A percentile compares a stretch with the other conserved stretches of the same genome.
Conservation (phyloP, 192 early-diverging fungal genomes). For the Pilobolus umbonatus region DNA sequence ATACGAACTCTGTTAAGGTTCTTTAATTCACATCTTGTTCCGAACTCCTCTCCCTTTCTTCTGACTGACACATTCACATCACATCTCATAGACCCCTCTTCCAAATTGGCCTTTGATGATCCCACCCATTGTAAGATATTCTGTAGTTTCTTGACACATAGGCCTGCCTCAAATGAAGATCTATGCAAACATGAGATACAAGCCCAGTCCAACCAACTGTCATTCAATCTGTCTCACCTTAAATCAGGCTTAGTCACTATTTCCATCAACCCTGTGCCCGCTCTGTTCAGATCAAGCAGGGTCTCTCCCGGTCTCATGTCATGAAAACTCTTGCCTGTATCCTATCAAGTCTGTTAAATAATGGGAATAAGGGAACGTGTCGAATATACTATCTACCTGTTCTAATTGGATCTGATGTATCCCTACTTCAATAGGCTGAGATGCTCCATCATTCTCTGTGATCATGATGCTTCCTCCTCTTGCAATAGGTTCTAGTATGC, state of each 20-base stretch:
- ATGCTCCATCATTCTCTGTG: slow-evolving; percentile 53
- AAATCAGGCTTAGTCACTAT: slow-evolving; percentile 90
- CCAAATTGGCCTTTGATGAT: slow-evolving; percentile 77
- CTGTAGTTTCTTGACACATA: slow-evolving; percentile 77
- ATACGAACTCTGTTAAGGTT: slow-evolving; percentile 75
- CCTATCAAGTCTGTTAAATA: no score
- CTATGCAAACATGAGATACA: slow-evolving; percentile 18
- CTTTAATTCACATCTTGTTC: slow-evolving; percentile 72
- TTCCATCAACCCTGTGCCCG: slow-evolving; percentile 83
- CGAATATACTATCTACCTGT: no score
- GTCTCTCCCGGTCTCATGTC: slow-evolving; percentile 55
- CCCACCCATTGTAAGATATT: slow-evolving; percentile 62
- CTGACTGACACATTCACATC: slow-evolving; percentile 93
- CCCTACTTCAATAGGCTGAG: slow-evolving; percentile 44
- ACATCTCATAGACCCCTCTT: slow-evolving; percentile 86
- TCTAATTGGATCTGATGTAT: slow-evolving; percentile 90
- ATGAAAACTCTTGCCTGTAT: slow-evolving; percentile 83
- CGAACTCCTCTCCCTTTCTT: slow-evolving; percentile 44
- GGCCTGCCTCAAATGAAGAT: slow-evolving; percentile 69
- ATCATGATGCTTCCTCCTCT: slow-evolving; percentile 62
- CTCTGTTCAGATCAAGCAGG: slow-evolving; percentile 81
- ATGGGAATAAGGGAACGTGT: not conserved
- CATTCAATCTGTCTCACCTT: slow-evolving; percentile 20
- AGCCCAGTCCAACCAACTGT: not conserved
- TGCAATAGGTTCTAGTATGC: slow-evolving; percentile 66